Evolutionary conservation across 345 rosid genomes (phyloP).

Genomic region (Pelargonium nanum): DNA sequence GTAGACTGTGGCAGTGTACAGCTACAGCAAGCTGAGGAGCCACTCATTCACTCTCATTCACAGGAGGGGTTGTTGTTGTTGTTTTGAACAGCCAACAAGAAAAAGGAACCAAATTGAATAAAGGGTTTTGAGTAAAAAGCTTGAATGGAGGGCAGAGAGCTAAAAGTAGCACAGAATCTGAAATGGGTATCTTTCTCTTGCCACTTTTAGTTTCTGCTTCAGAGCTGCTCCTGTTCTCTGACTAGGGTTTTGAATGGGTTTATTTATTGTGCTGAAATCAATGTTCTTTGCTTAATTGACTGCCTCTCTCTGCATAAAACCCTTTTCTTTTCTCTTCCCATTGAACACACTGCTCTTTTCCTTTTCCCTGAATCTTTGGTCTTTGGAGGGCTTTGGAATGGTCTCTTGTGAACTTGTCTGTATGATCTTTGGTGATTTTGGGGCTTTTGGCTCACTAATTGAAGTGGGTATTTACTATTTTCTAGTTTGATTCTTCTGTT

Average conservation of each 20-base stretch:
- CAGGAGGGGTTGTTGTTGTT: too few relatives aligned
- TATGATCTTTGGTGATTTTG: slow-evolving; percentile 11
- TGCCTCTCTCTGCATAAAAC: slow-evolving; percentile 22
- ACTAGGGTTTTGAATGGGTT: slow-evolving; percentile 51
- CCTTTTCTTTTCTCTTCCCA: slow-evolving; percentile 18
- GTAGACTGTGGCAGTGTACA: not conserved
- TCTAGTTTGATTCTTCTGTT: slow-evolving; percentile 5
- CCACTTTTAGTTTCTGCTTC: slow-evolving; percentile 8
- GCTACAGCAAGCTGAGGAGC: not conserved
- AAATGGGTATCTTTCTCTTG: slow-evolving; percentile 53
- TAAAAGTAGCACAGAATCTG: slow-evolving; percentile 31
- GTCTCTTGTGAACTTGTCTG: slow-evolving; percentile 4
- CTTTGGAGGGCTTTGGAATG: slow-evolving; percentile 21
- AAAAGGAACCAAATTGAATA: slow-evolving; percentile 6
- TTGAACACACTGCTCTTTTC: slow-evolving; percentile 12
- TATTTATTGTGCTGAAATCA: slow-evolving; percentile 56
- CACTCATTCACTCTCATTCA: not conserved
- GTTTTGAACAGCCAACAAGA: not conserved
- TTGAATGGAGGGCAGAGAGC: not conserved
- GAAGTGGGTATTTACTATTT: slow-evolving; percentile 13
- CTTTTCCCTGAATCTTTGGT: slow-evolving; percentile 15
- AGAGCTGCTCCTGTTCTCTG: slow-evolving; percentile 30
- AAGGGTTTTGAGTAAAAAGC: not conserved
- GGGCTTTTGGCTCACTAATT: slow-evolving; percentile 14
- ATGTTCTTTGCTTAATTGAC: slow-evolving; percentile 49